Percentiles rank a stretch among this genome's conserved stretches.
These are phyloP conservation scores for Lupinus albus DNA, from an alignment of 306 rosid genomes.

Conservation along the genomic window DNA sequence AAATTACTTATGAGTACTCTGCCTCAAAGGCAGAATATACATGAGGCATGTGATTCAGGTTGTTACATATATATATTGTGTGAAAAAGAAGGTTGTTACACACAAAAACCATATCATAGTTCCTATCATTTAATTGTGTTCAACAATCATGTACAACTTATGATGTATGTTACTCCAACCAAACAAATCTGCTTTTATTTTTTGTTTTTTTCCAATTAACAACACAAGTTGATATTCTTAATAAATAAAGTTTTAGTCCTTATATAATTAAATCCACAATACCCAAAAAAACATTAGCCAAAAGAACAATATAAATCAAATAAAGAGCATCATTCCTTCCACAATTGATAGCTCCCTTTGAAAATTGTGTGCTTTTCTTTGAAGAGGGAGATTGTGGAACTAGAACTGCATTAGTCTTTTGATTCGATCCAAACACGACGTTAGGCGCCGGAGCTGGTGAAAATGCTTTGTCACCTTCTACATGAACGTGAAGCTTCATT, in stretches of 20 bases:
- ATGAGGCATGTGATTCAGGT: background rate
- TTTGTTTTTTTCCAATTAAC: background rate
- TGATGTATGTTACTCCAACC: conserved; percentile 19
- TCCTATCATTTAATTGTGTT: conserved; percentile 4
- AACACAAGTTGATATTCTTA: conserved; percentile 2
- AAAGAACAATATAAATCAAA: conserved; percentile 29
- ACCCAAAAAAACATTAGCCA: conserved; percentile 8
- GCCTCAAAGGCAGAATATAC: conserved; percentile 4
- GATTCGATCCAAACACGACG: conserved; percentile 39
- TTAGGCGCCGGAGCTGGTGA: conserved; percentile 58
- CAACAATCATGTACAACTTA: conserved; percentile 35
- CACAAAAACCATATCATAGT: conserved; percentile 18
- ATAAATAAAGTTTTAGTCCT: background rate
- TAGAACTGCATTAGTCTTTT: conserved; percentile 6
- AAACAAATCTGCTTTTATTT: conserved; percentile 1
- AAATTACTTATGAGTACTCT: background rate
- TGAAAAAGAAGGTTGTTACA: background rate
- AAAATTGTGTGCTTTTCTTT: conserved; percentile 48
- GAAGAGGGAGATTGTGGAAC: conserved; percentile 56
- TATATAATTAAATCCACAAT: conserved; percentile 34
- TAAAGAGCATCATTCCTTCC: conserved; percentile 30
- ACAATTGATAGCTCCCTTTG: conserved; percentile 36
- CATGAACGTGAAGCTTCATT: conserved; percentile 69
- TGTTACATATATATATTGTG: background rate
- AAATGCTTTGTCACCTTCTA: conserved; percentile 40